Evolutionary conservation across 345 rosid genomes (phyloP).

Genomic region (Anastatica hierochuntica): DNA sequence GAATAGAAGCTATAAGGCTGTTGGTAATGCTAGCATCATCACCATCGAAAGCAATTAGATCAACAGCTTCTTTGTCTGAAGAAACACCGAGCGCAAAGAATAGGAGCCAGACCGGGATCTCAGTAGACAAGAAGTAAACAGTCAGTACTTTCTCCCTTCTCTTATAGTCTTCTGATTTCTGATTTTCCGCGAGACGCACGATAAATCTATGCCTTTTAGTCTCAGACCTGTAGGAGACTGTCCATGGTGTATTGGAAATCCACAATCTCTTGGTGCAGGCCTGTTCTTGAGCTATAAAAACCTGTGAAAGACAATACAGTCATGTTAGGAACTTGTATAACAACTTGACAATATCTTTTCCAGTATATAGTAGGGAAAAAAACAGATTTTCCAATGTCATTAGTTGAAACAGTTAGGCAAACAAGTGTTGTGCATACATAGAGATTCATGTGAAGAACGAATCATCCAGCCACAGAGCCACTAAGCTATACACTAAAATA

Average conservation of each 20-base stretch:
- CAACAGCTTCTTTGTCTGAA: constrained; percentile 61
- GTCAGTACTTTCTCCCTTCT: constrained; percentile 61
- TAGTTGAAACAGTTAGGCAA: not conserved
- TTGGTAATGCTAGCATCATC: constrained; percentile 49
- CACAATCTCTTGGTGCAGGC: constrained; percentile 67
- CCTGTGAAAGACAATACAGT: constrained; percentile 36
- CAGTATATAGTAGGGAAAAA: not conserved
- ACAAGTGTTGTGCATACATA: not conserved
- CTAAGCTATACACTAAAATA: constrained; percentile 2
- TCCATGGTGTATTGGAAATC: constrained; percentile 61
- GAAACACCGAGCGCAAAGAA: constrained; percentile 76
- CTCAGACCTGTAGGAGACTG: constrained; percentile 55
- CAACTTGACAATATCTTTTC: not conserved
- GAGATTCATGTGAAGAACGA: not conserved
- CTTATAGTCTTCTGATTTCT: constrained; percentile 35
- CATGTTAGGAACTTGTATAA: constrained; percentile 3
- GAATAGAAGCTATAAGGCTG: constrained; percentile 51
- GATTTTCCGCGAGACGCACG: constrained; percentile 40
- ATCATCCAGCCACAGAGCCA: not conserved
- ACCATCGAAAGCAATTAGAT: constrained; percentile 45
- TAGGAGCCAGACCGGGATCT: constrained; percentile 69
- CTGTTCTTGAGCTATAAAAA: constrained; percentile 85
- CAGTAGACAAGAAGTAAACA: constrained; percentile 66
- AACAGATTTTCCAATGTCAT: not conserved
- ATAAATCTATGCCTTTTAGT: constrained; percentile 55